Evolutionary conservation across 164 flowering plant genomes (phyloP).

Genomic region (Buxus sempervirens): DNA sequence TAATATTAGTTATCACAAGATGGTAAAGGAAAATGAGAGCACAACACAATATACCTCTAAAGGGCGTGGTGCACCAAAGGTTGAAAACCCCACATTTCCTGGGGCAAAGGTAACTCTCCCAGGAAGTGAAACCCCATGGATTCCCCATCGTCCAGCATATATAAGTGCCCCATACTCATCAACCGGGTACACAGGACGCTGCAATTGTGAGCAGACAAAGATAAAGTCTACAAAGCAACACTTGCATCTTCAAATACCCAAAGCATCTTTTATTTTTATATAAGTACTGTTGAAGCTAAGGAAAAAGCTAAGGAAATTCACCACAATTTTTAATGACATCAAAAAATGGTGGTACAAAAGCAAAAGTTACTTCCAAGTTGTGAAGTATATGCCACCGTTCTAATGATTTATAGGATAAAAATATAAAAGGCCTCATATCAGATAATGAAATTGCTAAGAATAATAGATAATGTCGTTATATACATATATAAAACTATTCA

Average conservation of each 20-base stretch:
- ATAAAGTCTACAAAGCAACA: slow-evolving; percentile 5
- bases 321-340: no score
- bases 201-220: slow-evolving; percentile 18
- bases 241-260: background rate
- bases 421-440: background rate
- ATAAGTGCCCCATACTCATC: slow-evolving; percentile 93
- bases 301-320: no score
- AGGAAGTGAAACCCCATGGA: slow-evolving; percentile 80
- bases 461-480: no score
- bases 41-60: slow-evolving; percentile 50
- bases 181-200: slow-evolving; percentile 65
- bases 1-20: slow-evolving; percentile 1
- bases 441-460: background rate
- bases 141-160: slow-evolving; percentile 93
- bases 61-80: slow-evolving; percentile 97
- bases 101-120: slow-evolving; percentile 95
- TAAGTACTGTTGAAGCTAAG: no score
- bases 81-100: slow-evolving; percentile 81
- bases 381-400: background rate
- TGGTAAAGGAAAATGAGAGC: background rate
- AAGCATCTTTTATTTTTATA: no score
- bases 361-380: background rate
- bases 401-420: background rate
- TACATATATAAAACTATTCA: background rate
- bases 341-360: no score